A percentile compares a stretch with the other conserved stretches of the same genome.
Evolutionary conservation across 2,329 filamentous ascomycete species (phyloP).

Genomic region (Sarocladiaceae sp.): DNA sequence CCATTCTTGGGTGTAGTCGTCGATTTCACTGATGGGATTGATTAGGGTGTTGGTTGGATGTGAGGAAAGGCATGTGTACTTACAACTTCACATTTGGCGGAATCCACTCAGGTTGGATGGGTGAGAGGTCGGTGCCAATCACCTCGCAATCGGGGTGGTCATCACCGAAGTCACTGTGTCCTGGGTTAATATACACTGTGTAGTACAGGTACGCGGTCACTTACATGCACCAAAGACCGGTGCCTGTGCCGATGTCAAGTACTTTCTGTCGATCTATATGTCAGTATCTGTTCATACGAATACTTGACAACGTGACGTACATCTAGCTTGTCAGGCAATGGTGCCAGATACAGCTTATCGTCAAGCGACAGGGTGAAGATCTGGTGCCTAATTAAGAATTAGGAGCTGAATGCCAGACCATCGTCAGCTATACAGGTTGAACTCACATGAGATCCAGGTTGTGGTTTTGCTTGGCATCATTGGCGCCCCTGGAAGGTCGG

Average conservation of each 20-base stretch:
- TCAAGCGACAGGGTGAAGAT: conserved; percentile 11
- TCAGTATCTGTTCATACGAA: background rate
- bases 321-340: conserved; percentile 9
- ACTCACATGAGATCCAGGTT: background rate
- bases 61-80: conserved; percentile 43
- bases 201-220: background rate
- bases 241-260: conserved; percentile 16
- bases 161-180: conserved; percentile 32
- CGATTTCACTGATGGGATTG: conserved; percentile 22
- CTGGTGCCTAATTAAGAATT: conserved; percentile 13
- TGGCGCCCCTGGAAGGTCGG: conserved; percentile 11
- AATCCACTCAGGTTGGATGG: conserved; percentile 27
- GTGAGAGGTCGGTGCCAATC: conserved; percentile 29
- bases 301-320: background rate
- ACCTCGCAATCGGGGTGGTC: conserved; percentile 23
- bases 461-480: conserved; percentile 19
- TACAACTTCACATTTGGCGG: conserved; percentile 22
- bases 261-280: conserved; percentile 12
- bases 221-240: conserved; percentile 13
- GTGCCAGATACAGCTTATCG: conserved; percentile 12
- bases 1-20: conserved; percentile 37
- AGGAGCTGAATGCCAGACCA: background rate
- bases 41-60: conserved; percentile 24
- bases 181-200: background rate
- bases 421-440: background rate